phyloP scores from a whole-genome alignment of 2,329 filamentous ascomycete species.

The Neofusicoccum cordaticola region DNA sequence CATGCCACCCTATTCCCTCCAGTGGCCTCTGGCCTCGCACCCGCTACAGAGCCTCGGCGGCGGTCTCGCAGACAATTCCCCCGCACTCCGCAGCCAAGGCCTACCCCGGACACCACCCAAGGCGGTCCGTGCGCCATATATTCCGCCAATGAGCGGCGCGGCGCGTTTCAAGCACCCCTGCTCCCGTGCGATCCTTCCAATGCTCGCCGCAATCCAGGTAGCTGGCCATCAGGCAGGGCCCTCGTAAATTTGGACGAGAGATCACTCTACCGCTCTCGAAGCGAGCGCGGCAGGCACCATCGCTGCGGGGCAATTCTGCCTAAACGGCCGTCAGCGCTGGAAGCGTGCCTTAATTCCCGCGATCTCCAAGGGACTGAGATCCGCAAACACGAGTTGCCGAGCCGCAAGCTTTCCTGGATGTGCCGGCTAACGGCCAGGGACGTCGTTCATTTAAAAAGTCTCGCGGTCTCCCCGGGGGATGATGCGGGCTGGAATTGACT shows the following conservation, averaged over 20 bases:
- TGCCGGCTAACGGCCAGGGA: not conserved
- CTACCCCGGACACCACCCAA: not conserved
- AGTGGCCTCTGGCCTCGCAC: not conserved
- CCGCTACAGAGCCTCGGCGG: not conserved
- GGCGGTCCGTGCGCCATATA: not conserved
- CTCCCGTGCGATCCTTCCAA: not conserved
- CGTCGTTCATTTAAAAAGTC: not conserved
- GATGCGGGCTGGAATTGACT: not conserved
- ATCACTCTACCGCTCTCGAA: not conserved
- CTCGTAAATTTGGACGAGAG: not conserved
- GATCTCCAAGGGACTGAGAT: not conserved
- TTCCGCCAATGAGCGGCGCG: slow-evolving; percentile 14
- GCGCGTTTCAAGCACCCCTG: not conserved
- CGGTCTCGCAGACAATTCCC: slow-evolving; percentile 4
- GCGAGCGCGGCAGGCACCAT: not conserved
- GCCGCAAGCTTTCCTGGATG: not conserved
- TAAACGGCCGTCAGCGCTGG: not conserved
- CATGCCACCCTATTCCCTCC: slow-evolving; percentile 11
- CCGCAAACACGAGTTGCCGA: slow-evolving; percentile 10
- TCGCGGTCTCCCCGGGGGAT: not conserved
- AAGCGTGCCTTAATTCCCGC: slow-evolving; percentile 1
- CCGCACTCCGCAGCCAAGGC: slow-evolving; percentile 11
- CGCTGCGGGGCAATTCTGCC: slow-evolving; percentile 11
- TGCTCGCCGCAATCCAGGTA: not conserved
- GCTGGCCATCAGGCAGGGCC: not conserved